A percentile compares a stretch with the other conserved stretches of the same genome.
Conservation (phyloP, 2,329 filamentous ascomycete species). For the Xylariaceae sp. region DNA sequence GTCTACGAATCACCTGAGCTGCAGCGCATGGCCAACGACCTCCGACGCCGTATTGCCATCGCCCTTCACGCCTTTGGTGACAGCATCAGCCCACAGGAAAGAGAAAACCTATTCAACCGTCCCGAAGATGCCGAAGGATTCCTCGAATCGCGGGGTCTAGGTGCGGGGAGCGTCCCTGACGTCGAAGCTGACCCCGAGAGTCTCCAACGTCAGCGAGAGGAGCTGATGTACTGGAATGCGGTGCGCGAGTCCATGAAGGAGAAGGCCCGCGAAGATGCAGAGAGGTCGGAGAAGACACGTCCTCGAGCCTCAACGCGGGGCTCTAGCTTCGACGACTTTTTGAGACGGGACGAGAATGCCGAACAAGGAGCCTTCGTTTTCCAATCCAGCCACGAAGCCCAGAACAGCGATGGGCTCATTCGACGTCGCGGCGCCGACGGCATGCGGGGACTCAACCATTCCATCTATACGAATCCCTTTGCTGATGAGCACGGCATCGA, state of each 20-base stretch:
- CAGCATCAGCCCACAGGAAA: constrained; percentile 55
- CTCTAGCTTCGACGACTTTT: constrained; percentile 64
- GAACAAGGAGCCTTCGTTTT: constrained; percentile 63
- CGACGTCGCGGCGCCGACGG: constrained; percentile 55
- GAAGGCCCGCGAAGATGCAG: constrained; percentile 39
- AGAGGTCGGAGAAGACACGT: constrained; percentile 32
- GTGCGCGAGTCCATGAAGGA: constrained; percentile 57
- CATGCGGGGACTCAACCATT: constrained; percentile 52
- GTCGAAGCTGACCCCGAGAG: constrained; percentile 69
- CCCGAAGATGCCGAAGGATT: constrained; percentile 72
- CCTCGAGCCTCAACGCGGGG: constrained; percentile 40
- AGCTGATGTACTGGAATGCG: constrained; percentile 70
- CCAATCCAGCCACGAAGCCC: constrained; percentile 59
- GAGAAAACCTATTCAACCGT: constrained; percentile 65
- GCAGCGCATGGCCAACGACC: constrained; percentile 64
- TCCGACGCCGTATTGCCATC: constrained; percentile 65
- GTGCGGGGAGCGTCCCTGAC: constrained; percentile 48
- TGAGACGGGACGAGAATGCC: constrained; percentile 56
- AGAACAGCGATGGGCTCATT: constrained; percentile 51
- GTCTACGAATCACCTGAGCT: constrained; percentile 70
- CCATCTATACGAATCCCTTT: constrained; percentile 64
- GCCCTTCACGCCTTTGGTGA: constrained; percentile 66
- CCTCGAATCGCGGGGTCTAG: constrained; percentile 55
- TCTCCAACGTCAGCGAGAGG: constrained; percentile 65
- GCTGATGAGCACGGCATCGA: constrained; percentile 62